Base-by-base conservation (phyloP, 306 rosid genomes). In the Crataegus laevigata region DNA sequence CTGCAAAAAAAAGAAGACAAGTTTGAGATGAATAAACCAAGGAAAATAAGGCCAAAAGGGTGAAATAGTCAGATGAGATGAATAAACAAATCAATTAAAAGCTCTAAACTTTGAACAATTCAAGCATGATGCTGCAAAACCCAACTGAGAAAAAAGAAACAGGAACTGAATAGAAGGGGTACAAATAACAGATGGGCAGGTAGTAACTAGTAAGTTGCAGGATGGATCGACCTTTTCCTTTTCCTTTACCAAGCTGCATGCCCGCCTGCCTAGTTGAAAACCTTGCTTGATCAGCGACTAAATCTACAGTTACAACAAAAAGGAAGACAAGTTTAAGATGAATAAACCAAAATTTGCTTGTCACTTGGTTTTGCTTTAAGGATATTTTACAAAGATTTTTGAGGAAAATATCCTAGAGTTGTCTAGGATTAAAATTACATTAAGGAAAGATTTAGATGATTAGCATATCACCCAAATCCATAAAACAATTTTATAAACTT, bases 31-130 rank as follows among this genome's bases (percentile, higher is more conserved):
- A 42, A 42, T 51, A 79, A 79, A 82, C 55, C 82, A 60, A 42
- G 47, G 25, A 57, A 69, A 45, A 40, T 15, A 34, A 57, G 74
- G 61, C 38, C 68, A 25, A 19, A 50, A 54, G 45, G 68, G 12
- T 13, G 66, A 22, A 43, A 65, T 10, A 32, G 17, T 29, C 42
- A 42, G 47, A 42, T 30, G 2, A 61, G 54, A 19, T 68, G 30
- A 50, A 54, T 8, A 57, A 66, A 73, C 45, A 58, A 67, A 65
- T 25, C 68, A 71, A 15, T 6, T 17, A 66, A 72, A 88, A 75
- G 22, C 38, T 2, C 47, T 68, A 28, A 77, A 80, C 77, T 26
- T 69, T 65, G 77, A 77, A 43, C 75, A 64, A 82, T 77, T 74
- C 65, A 55, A 74, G 47, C 66, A 57, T 45, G 29, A 66, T 17